Conservation (phyloP, 1,284 basidiomycete species). For the Trichosporon faecale region DNA sequence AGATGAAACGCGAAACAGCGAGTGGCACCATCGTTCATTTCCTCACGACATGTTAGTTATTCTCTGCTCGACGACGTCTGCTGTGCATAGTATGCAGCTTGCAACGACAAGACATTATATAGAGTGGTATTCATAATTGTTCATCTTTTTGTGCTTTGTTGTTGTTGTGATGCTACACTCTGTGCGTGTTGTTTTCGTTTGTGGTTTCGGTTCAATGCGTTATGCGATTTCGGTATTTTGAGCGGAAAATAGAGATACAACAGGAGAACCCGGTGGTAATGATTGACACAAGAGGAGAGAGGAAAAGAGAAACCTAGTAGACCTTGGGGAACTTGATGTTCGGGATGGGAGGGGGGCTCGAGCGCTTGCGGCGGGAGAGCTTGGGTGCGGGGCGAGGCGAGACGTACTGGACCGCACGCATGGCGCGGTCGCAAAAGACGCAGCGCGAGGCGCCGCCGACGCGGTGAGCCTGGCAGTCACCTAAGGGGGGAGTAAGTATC, state of each 20-base stretch:
- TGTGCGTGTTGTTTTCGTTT: background rate
- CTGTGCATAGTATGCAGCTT: background rate
- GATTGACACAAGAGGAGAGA: background rate
- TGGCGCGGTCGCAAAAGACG: slow-evolving; percentile 6
- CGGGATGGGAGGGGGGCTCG: slow-evolving; percentile 4
- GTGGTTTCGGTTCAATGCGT: background rate
- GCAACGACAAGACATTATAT: background rate
- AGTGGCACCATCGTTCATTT: background rate
- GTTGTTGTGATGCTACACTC: background rate
- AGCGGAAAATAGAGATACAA: background rate
- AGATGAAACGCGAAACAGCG: background rate
- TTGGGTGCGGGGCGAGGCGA: slow-evolving; percentile 5
- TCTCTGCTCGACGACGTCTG: background rate
- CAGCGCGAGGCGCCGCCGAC: slow-evolving; percentile 1
- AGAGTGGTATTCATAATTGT: slow-evolving; percentile 4
- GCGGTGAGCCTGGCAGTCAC: slow-evolving; percentile 10
- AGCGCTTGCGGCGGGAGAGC: slow-evolving; percentile 7
- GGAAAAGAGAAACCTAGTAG: slow-evolving; percentile 4
- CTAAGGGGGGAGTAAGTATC: background rate
- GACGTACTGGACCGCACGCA: slow-evolving; percentile 5
- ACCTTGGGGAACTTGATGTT: slow-evolving; percentile 10
- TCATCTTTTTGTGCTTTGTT: background rate
- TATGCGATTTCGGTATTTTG: background rate
- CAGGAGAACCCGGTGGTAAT: background rate
- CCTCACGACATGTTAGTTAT: background rate